Evolutionary conservation across 106 monocot species (phyloP).

Genomic region (Posidonia australis): DNA sequence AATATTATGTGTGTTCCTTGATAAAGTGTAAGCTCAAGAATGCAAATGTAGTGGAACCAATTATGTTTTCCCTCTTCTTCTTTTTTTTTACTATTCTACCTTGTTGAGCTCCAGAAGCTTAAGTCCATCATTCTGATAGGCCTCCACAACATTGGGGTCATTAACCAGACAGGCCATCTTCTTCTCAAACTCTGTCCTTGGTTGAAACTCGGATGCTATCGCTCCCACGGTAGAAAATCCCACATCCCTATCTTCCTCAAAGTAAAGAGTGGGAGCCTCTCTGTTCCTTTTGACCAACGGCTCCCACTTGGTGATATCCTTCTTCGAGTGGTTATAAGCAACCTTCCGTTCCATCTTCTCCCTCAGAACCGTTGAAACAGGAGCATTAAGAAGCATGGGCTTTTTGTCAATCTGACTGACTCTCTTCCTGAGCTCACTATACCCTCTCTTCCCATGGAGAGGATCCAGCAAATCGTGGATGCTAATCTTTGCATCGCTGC

Average conservation of each 20-base stretch:
- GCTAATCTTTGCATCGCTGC: slow-evolving; percentile 25
- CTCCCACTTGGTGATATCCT: slow-evolving; percentile 96
- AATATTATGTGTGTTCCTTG: too few relatives aligned
- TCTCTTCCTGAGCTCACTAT: slow-evolving; percentile 66
- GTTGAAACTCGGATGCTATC: slow-evolving; percentile 61
- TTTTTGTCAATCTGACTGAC: slow-evolving; percentile 24
- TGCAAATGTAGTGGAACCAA: too few relatives aligned
- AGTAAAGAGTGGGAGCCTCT: slow-evolving; percentile 73
- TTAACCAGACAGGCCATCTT: slow-evolving; percentile 54
- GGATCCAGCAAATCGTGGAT: slow-evolving; percentile 27
- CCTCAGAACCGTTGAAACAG: slow-evolving; percentile 64
- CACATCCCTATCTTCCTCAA: slow-evolving; percentile 54
- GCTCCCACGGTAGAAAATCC: slow-evolving; percentile 69
- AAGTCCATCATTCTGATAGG: slow-evolving; percentile 68
- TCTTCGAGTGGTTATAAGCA: slow-evolving; percentile 58
- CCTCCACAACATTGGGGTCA: slow-evolving; percentile 51
- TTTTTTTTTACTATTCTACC: slow-evolving; percentile 23
- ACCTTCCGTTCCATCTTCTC: slow-evolving; percentile 75
- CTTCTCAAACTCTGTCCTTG: slow-evolving; percentile 89
- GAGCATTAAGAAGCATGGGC: slow-evolving; percentile 48
- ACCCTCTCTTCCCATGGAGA: slow-evolving; percentile 61
- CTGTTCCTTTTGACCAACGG: slow-evolving; percentile 81
- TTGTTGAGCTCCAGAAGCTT: slow-evolving; percentile 78
- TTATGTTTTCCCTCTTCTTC: too few relatives aligned
- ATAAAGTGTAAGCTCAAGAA: too few relatives aligned